These are phyloP conservation scores for Citrullus amarus DNA, from an alignment of 306 rosid genomes.

Conservation along the genomic window DNA sequence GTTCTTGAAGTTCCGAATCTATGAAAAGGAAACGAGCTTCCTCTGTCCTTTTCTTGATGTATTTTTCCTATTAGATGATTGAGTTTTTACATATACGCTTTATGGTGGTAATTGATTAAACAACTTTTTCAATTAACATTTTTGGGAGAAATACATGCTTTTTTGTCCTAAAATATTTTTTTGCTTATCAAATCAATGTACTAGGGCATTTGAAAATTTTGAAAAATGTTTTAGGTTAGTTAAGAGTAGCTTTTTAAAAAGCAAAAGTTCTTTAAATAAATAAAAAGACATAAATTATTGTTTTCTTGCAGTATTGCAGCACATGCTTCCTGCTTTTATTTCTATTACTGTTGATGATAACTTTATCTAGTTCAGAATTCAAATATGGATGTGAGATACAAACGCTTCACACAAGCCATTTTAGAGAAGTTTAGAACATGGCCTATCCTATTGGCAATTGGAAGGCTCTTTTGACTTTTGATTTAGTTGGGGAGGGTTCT, in stretches of 20 bases:
- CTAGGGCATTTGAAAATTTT: not conserved
- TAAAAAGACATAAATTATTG: not conserved
- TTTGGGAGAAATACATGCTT: not conserved
- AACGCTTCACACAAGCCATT: not conserved
- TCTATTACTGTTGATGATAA: not conserved
- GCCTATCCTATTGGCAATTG: no score
- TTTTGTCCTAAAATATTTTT: not conserved
- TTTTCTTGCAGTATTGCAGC: not conserved
- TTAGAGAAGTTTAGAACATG: no score
- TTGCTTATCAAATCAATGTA: not conserved
- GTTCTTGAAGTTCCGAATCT: not conserved
- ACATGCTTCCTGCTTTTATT: not conserved
- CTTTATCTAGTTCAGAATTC: not conserved
- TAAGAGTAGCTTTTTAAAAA: not conserved
- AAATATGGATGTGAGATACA: not conserved
- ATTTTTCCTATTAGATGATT: not conserved
- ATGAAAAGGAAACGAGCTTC: not conserved
- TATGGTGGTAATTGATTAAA: not conserved
- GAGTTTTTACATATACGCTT: not conserved
- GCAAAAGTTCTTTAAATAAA: not conserved
- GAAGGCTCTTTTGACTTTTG: no score
- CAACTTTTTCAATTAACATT: not conserved
- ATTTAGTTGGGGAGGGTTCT: no score
- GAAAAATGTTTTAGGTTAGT: not conserved
- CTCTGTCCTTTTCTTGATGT: not conserved